Base-by-base conservation (phyloP, 495 filamentous ascomycete genomes). In the Patellaria atrata region DNA sequence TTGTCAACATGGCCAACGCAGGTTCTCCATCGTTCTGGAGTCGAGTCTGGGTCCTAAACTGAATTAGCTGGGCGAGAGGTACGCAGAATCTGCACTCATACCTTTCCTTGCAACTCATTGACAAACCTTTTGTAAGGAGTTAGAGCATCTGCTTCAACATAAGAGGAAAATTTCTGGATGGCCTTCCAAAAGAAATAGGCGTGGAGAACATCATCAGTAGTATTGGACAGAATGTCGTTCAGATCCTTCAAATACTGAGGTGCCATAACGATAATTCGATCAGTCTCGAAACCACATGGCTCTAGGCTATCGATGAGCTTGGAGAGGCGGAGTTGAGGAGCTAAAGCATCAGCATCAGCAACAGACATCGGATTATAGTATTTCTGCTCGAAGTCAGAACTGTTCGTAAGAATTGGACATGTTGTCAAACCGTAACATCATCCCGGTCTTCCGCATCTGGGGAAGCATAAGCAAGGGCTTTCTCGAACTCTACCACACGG, bases 11-110 rank as follows among this genome's bases (percentile, higher is more conserved):
- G 55, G 5, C 41, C 44, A 30, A 80, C 64, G 43, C 77, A 82
- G 22, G 70, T 78, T 44, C 74, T 65, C 77, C 77, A 82, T 35
- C 77, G 59, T 29, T 82, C 77, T 19, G 73, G 58, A 18, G 58
- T 62, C 0, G 75, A 68, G 33, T 78, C 57, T 1, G 75, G 70
- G 34, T 79, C 74, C 54, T 67, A 22, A 41, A 8, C 37, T 72
- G 3, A 11, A 19, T 28, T 21, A 10, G 4, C 9, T 10, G 4
- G 19, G 4, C 12, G n/a, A 10, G 19, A 18, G 5, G 15, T 4
- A 14, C 13, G 15, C 12, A 6, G 3, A 13, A 14, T 4, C 3
- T 10, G n/a, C 12, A 24, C 13, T 23, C 37, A 9, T 18, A 37
- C 32, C 35, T 41, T 41, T 3, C 71, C 71, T 37, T 49, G 55